Percentiles rank a stretch among this genome's conserved stretches.
Conservation (phyloP, 805 yeast genomes). For the Candida insectalens region DNA sequence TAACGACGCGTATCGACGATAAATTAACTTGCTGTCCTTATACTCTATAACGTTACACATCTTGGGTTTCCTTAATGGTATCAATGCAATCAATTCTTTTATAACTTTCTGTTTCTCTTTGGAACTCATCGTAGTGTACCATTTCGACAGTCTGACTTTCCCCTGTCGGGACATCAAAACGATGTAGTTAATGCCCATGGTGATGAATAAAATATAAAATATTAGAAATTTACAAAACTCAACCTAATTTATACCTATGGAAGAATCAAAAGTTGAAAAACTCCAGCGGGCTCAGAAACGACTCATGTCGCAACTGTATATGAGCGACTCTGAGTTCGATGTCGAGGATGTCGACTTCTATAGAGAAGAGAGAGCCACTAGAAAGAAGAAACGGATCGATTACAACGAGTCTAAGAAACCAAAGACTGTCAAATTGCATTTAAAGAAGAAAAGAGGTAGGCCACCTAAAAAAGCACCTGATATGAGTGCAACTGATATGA, state of each 20-base stretch:
- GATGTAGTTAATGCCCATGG: constrained; percentile 71
- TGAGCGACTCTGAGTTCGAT: constrained; percentile 16
- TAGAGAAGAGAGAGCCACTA: constrained; percentile 9
- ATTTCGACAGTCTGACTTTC: constrained; percentile 82
- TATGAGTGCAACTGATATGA: no score
- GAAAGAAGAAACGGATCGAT: constrained; percentile 13
- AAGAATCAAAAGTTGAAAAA: no score
- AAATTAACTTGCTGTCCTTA: constrained; percentile 75
- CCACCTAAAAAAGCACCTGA: neutral
- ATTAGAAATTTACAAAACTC: neutral
- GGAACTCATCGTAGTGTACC: constrained; percentile 81
- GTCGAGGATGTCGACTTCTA: constrained; percentile 9
- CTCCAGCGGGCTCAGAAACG: constrained; percentile 10
- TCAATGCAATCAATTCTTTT: constrained; percentile 77
- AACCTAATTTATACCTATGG: neutral
- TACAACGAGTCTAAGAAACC: constrained; percentile 17
- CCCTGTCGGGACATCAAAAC: constrained; percentile 89
- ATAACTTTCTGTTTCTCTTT: constrained; percentile 80
- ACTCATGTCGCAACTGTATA: constrained; percentile 13
- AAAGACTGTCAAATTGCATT: neutral
- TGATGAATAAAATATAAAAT: neutral
- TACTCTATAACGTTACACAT: constrained; percentile 94
- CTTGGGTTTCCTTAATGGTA: constrained; percentile 77
- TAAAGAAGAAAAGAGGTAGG: neutral
- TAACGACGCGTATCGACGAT: constrained; percentile 86